Conservation (phyloP, 257 asterid genomes). For the Linderniella brevidens region DNA sequence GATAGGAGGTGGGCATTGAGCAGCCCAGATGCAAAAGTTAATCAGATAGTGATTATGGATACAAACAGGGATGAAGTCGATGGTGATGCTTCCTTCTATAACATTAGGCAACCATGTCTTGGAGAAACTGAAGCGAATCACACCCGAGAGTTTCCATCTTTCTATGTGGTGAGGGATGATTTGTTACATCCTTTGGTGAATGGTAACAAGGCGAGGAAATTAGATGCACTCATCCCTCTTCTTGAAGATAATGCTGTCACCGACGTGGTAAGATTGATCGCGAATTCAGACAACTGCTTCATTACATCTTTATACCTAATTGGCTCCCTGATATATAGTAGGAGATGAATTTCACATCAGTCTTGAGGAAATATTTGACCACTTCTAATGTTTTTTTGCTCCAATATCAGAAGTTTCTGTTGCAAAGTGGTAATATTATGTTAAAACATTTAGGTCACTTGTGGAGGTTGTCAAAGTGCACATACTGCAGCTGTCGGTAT, state of each 20-base stretch:
- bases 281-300: background rate
- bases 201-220: constrained; percentile 85
- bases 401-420: background rate
- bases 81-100: constrained; percentile 21
- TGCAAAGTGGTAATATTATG: constrained; percentile 7
- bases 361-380: no score
- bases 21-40: constrained; percentile 49
- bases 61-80: constrained; percentile 12
- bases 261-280: constrained; percentile 50
- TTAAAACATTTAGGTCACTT: constrained; percentile 54
- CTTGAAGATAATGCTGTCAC: constrained; percentile 53
- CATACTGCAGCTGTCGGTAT: constrained; percentile 94
- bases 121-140: constrained; percentile 22
- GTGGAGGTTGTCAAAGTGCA: constrained; percentile 99
- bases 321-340: background rate
- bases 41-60: constrained; percentile 33
- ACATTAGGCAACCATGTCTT: constrained; percentile 23
- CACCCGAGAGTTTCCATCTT: constrained; percentile 20
- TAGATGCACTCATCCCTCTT: constrained; percentile 80
- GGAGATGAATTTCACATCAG: no score
- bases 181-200: constrained; percentile 79
- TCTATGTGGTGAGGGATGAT: constrained; percentile 83
- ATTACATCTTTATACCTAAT: background rate
- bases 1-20: constrained; percentile 64
- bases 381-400: no score